Conservation (phyloP, 2,329 filamentous ascomycete species). For the Epichloe festucae region DNA sequence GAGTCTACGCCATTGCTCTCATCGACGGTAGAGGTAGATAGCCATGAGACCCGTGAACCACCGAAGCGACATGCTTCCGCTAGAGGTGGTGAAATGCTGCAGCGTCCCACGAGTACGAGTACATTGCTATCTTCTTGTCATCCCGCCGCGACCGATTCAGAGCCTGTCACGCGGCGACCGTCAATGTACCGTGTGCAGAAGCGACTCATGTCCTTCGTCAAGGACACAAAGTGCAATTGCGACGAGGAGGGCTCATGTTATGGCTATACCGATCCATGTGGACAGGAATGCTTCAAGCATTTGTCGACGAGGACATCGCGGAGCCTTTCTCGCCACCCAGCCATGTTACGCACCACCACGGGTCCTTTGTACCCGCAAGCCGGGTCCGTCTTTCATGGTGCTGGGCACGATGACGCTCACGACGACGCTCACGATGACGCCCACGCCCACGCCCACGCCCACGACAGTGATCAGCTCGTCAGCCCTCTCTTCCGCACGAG, state of each 20-base stretch:
- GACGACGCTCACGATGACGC: neutral
- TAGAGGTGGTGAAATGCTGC: slow-evolving; percentile 17
- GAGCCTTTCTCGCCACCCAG: slow-evolving; percentile 20
- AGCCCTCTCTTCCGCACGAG: slow-evolving; percentile 24
- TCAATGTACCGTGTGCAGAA: slow-evolving; percentile 43
- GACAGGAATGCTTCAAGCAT: slow-evolving; percentile 53
- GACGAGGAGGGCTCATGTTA: slow-evolving; percentile 48
- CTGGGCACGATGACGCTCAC: slow-evolving; percentile 14
- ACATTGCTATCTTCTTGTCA: slow-evolving; percentile 12
- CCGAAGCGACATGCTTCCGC: slow-evolving; percentile 17
- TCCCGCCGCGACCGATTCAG: slow-evolving; percentile 16
- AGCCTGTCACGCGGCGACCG: slow-evolving; percentile 29
- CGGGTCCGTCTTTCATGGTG: slow-evolving; percentile 14
- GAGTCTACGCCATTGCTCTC: slow-evolving; percentile 39
- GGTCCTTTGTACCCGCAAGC: slow-evolving; percentile 18
- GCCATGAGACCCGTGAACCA: slow-evolving; percentile 13
- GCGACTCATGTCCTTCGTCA: slow-evolving; percentile 50
- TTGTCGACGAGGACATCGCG: slow-evolving; percentile 25
- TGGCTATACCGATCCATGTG: slow-evolving; percentile 52
- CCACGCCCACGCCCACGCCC: no score
- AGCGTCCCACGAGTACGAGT: slow-evolving; percentile 12
- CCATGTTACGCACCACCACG: slow-evolving; percentile 30
- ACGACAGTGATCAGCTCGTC: slow-evolving; percentile 14
- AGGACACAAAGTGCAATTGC: slow-evolving; percentile 50
- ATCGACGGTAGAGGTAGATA: slow-evolving; percentile 11